Base-by-base conservation (phyloP, 192 early-diverging fungal genomes). In the Gaertneriomyces semiglobifer region DNA sequence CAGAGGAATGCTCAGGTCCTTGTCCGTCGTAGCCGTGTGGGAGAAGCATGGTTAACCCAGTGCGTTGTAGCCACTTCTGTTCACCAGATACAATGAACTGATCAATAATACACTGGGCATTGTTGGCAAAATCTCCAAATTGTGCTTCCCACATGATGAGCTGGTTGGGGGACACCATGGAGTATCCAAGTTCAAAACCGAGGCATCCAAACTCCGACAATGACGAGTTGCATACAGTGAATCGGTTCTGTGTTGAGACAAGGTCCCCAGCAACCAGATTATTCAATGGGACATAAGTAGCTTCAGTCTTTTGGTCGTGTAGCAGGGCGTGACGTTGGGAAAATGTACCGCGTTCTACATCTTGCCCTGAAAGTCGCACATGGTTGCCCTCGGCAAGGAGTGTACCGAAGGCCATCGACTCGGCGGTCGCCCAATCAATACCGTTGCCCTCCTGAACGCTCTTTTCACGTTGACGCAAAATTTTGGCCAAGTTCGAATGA, bases 21-120 rank as follows among this genome's bases (percentile, higher is more conserved):
- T 96, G 93, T 55, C 96, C 96, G 74, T 98, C 96, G 78, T 93
- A 98, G 60, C 96, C 96, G 78, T 98, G 96, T 11, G 96, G 96
- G 61, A 98, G 83, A 52, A 93, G 82, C 82, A 96, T 83, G 44
- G 93, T 90, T 70, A 98, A 77, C 52, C 96, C 96, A 44, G 93
- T 93, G 80, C 92, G 90, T 80, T 94, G 93, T 61, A 96, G 81
- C 96, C 96, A 98, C 79, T 98, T 98, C 70, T 93, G 91, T 79
- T 98, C 96, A 66, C 94, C 96, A 39, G 92, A 86, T 4, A 88
- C 86, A 47, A 98, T 92, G 71, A 95, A 98, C 79, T 98, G 96
- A 78, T 98, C 96, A 77, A 98, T 92, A 62, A 98, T 97, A 78
- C 88, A 88, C 81, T 98, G 96, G 18, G 96, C 93, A 62, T 82